phyloP scores from a whole-genome alignment of 139 green algal species.

The Chlorella sp. region DNA sequence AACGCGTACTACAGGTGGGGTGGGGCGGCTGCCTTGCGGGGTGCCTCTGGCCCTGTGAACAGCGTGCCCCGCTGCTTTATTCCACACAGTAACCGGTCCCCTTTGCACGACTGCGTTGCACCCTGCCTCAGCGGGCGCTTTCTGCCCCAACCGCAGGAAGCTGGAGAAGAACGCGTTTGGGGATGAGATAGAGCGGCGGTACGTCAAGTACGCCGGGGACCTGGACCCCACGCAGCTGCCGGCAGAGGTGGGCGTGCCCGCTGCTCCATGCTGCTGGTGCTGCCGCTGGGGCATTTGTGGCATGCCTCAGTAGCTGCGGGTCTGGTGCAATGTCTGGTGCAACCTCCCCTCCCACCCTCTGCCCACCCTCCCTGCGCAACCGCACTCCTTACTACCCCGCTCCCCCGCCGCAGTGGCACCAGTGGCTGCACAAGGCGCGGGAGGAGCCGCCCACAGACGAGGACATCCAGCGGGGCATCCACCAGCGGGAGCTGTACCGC shows the following conservation, averaged over 20 bases:
- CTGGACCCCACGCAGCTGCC: not conserved
- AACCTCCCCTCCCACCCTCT: too few relatives aligned
- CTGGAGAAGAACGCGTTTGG: conserved; percentile 35
- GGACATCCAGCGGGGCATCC: conserved; percentile 37
- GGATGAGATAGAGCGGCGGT: conserved; percentile 37
- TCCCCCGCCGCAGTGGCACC: conserved; percentile 38
- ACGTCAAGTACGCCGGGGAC: conserved; percentile 29
- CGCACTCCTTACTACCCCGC: not conserved
- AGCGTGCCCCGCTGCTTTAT: too few relatives aligned
- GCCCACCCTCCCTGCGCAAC: too few relatives aligned
- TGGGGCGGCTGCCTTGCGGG: not conserved
- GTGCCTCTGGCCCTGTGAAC: not conserved
- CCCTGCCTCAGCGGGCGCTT: too few relatives aligned
- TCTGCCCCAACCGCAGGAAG: not conserved
- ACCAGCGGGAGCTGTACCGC: conserved; percentile 25
- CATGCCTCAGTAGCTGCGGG: too few relatives aligned
- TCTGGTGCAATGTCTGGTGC: too few relatives aligned
- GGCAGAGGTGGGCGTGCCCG: not conserved
- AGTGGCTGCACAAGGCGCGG: conserved; percentile 45
- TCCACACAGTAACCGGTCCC: too few relatives aligned
- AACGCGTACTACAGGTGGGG: conserved; percentile 51
- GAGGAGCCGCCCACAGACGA: conserved; percentile 29
- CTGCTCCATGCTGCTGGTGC: too few relatives aligned
- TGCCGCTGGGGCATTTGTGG: too few relatives aligned
- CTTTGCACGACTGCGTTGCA: too few relatives aligned